Conservation (phyloP, 768 basidiomycete genomes). For the Xerocomellus chrysenteron region DNA sequence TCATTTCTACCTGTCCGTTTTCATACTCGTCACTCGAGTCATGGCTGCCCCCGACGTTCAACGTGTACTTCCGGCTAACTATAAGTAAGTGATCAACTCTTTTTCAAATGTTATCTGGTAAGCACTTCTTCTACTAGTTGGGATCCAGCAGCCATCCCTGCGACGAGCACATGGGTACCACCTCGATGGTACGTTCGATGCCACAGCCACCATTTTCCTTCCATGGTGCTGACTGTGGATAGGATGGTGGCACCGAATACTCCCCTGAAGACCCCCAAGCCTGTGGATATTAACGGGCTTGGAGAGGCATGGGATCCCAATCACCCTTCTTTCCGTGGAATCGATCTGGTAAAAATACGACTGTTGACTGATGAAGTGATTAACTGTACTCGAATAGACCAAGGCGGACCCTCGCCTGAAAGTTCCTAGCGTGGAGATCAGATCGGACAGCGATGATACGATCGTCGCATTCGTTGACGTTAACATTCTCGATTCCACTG, state of each 20-base stretch:
- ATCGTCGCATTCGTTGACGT: constrained; percentile 29
- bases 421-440: constrained; percentile 25
- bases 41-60: constrained; percentile 29
- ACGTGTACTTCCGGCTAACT: constrained; percentile 9
- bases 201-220: background rate
- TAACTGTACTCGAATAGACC: constrained; percentile 9
- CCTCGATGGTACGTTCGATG: constrained; percentile 21
- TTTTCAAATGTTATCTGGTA: background rate
- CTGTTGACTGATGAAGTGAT: background rate
- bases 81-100: constrained; percentile 12
- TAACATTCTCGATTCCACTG: constrained; percentile 37
- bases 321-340: constrained; percentile 22
- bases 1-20: background rate
- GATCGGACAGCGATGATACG: constrained; percentile 20
- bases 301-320: constrained; percentile 26
- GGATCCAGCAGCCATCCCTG: constrained; percentile 25
- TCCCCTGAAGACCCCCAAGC: background rate
- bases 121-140: constrained; percentile 8
- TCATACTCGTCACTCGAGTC: background rate
- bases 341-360: constrained; percentile 18
- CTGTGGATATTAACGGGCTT: constrained; percentile 15
- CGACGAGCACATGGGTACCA: constrained; percentile 26
- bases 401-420: constrained; percentile 23
- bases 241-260: constrained; percentile 23
- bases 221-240: background rate